phyloP scores from a whole-genome alignment of 2,329 filamentous ascomycete genomes.

The Trichoderma oligosporum region DNA sequence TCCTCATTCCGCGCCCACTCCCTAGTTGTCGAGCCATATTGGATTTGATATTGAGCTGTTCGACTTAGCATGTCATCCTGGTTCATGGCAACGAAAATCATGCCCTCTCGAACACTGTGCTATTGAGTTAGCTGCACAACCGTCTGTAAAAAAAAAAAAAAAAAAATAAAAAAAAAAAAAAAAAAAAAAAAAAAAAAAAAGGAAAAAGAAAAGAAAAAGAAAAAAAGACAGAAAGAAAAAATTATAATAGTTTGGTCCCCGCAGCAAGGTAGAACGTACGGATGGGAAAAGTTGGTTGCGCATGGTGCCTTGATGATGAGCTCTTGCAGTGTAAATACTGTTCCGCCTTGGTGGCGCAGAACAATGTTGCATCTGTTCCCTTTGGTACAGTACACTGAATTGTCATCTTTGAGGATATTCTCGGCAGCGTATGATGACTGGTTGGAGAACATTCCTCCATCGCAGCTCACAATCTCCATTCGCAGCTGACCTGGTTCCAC shows the following conservation, averaged over 20 bases:
- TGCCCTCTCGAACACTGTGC: constrained; percentile 76
- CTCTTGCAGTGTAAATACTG: constrained; percentile 79
- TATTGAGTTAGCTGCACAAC: constrained; percentile 23
- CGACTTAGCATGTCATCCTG: constrained; percentile 69
- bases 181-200: constrained; percentile 16
- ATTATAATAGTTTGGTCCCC: neutral
- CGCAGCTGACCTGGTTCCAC: constrained; percentile 75
- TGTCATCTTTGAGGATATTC: constrained; percentile 79
- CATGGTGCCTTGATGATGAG: constrained; percentile 83
- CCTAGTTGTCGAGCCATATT: constrained; percentile 46
- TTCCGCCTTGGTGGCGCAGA: constrained; percentile 73
- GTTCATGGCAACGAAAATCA: constrained; percentile 88
- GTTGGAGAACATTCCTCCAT: constrained; percentile 69
- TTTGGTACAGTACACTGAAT: constrained; percentile 85
- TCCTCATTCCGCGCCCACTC: constrained; percentile 22
- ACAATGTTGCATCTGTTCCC: constrained; percentile 84
- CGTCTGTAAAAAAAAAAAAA: too few species aligned
- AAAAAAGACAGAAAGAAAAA: neutral
- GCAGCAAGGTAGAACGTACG: constrained; percentile 56
- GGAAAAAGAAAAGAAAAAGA: constrained; percentile 31
- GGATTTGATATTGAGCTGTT: constrained; percentile 72
- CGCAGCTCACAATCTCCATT: constrained; percentile 87
- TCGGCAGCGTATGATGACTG: constrained; percentile 64
- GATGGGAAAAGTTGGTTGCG: constrained; percentile 70
- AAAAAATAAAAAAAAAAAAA: constrained; percentile 22